Evolutionary conservation across 1,284 basidiomycete species (phyloP).

Genomic region (Marasmius fiardii): DNA sequence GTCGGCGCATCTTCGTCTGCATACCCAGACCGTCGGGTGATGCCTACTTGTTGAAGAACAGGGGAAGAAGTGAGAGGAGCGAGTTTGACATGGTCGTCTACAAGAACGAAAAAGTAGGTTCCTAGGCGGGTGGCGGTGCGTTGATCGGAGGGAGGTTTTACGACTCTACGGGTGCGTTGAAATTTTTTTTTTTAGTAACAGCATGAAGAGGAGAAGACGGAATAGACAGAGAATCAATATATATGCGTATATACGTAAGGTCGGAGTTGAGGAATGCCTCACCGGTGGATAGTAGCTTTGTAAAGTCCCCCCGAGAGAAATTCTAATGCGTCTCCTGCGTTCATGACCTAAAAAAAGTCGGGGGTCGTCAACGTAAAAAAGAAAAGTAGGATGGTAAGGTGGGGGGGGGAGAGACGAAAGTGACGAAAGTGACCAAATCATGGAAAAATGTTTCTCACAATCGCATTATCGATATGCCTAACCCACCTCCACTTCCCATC

Average conservation of each 20-base stretch:
- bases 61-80: constrained; percentile 36
- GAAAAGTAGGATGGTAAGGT: no score
- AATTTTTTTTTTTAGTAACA: no score
- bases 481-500: constrained; percentile 14
- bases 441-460: no score
- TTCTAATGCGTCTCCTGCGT: constrained; percentile 45
- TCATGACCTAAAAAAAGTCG: no score
- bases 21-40: constrained; percentile 21
- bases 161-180: no score
- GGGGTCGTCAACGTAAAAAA: no score
- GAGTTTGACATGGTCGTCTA: constrained; percentile 34
- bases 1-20: constrained; percentile 29
- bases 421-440: no score
- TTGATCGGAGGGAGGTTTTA: constrained; percentile 47
- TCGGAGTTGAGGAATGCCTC: background rate
- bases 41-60: constrained; percentile 31
- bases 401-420: no score
- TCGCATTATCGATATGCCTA: constrained; percentile 13
- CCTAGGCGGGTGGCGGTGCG: constrained; percentile 41
- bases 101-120: constrained; percentile 48
- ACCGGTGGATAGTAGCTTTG: constrained; percentile 38
- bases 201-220: no score
- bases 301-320: constrained; percentile 49
- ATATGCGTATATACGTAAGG: constrained; percentile 22
- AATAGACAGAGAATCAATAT: constrained; percentile 27